phyloP scores from a whole-genome alignment of 192 early-diverging fungal genomes.

The Gryganskiella cystojenkinii region DNA sequence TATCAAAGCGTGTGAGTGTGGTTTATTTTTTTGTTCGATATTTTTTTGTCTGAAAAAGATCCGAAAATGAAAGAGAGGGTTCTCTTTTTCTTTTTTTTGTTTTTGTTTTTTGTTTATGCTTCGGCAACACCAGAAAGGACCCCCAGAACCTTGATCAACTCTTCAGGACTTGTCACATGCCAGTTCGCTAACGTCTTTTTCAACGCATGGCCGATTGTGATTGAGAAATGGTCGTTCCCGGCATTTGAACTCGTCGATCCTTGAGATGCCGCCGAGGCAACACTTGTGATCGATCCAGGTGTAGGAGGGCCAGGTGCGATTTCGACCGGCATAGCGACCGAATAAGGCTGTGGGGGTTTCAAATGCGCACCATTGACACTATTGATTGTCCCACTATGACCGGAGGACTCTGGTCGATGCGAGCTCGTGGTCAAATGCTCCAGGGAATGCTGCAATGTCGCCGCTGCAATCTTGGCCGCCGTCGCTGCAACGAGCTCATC shows the following conservation, averaged over 20 bases:
- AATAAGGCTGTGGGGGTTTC: constrained; percentile 15
- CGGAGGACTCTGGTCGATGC: not conserved
- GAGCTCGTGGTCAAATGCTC: constrained; percentile 14
- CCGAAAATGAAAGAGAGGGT: not conserved
- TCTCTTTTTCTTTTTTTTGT: not conserved
- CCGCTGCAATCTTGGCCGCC: constrained; percentile 40
- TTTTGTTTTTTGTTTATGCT: not conserved
- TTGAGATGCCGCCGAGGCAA: constrained; percentile 18
- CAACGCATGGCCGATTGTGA: constrained; percentile 84
- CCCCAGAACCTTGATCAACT: constrained; percentile 65
- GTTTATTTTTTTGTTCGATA: not conserved
- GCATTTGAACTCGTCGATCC: constrained; percentile 4
- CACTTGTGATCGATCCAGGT: constrained; percentile 19
- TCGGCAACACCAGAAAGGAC: constrained; percentile 34
- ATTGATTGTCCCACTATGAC: not conserved
- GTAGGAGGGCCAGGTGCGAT: constrained; percentile 4
- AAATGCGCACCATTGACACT: not conserved
- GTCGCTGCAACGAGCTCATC: constrained; percentile 31
- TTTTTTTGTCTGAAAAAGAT: not conserved
- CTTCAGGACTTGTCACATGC: constrained; percentile 78
- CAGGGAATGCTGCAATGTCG: constrained; percentile 18
- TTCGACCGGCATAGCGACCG: not conserved
- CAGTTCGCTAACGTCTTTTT: constrained; percentile 91
- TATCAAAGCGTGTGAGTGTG: too few relatives aligned
- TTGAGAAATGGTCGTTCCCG: constrained; percentile 70